These are phyloP conservation scores for Penicillium frequentans DNA, from an alignment of 2,329 filamentous ascomycete genomes.

Conservation along the genomic window DNA sequence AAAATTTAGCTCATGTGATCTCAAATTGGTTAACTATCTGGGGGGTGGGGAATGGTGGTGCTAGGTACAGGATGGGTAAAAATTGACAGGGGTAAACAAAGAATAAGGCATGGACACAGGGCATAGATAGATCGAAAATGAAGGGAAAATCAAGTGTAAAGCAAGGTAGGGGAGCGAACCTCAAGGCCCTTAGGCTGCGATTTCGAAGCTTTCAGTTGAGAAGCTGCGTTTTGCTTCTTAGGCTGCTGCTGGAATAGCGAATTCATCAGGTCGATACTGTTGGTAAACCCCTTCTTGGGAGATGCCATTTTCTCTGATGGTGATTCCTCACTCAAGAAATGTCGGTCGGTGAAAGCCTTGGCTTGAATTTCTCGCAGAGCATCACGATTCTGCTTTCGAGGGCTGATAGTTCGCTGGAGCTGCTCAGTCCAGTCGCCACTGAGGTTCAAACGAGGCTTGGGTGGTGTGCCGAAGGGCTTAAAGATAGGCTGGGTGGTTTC, in stretches of 20 bases:
- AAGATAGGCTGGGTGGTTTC: constrained; percentile 41
- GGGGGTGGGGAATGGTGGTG: constrained; percentile 3
- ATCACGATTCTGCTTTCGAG: constrained; percentile 83
- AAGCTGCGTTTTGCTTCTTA: constrained; percentile 41
- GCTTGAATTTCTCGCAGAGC: constrained; percentile 67
- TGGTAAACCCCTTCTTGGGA: constrained; percentile 68
- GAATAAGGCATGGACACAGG: not conserved
- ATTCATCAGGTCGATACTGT: constrained; percentile 94
- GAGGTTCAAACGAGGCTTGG: constrained; percentile 54
- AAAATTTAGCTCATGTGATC: constrained; percentile 40
- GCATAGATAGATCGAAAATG: constrained; percentile 44
- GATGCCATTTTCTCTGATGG: constrained; percentile 24
- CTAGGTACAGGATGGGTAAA: constrained; percentile 21
- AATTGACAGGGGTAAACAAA: constrained; percentile 3
- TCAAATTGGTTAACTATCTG: constrained; percentile 39
- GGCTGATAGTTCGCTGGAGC: constrained; percentile 89
- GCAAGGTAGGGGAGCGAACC: constrained; percentile 67
- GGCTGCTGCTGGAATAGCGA: constrained; percentile 76
- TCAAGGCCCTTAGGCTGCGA: constrained; percentile 70
- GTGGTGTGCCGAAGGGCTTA: constrained; percentile 48
- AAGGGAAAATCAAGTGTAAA: constrained; percentile 27
- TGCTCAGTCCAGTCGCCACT: constrained; percentile 93
- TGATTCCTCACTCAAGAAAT: constrained; percentile 35
- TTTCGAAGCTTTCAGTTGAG: constrained; percentile 55
- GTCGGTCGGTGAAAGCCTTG: constrained; percentile 55